Evolutionary conservation across 2,329 filamentous ascomycete species (phyloP).

Genomic region (Aspergillus caelatus): DNA sequence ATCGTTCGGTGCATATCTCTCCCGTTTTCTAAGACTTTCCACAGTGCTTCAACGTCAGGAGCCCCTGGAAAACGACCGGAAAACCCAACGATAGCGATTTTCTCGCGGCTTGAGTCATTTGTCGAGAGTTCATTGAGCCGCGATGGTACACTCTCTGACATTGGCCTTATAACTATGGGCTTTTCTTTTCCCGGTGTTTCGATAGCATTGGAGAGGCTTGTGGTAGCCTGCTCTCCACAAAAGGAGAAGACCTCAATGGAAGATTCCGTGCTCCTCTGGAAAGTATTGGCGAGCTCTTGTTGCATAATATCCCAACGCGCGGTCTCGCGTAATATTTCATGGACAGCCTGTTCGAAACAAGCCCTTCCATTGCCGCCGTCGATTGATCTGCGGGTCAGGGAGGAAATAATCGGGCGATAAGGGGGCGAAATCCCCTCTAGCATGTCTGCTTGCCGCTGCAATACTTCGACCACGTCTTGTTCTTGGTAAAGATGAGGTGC

Average conservation of each 20-base stretch:
- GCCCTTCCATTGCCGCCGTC: neutral
- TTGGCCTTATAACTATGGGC: slow-evolving; percentile 1
- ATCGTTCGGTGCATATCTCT: slow-evolving; percentile 34
- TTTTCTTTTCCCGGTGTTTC: neutral
- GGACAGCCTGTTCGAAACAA: neutral
- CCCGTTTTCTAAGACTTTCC: slow-evolving; percentile 39
- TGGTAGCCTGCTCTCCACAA: neutral
- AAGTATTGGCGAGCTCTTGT: neutral
- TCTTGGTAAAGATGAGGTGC: slow-evolving; percentile 51
- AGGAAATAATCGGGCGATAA: neutral
- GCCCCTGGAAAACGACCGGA: slow-evolving; percentile 25
- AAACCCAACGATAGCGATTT: slow-evolving; percentile 30
- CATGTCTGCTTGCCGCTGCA: slow-evolving; percentile 5
- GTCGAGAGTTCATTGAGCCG: neutral
- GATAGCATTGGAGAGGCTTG: neutral
- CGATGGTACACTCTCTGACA: neutral
- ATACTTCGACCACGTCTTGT: slow-evolving; percentile 6
- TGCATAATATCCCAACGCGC: neutral
- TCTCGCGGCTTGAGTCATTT: slow-evolving; percentile 12
- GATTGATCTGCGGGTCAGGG: neutral
- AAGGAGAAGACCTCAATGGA: neutral
- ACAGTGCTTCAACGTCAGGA: slow-evolving; percentile 33
- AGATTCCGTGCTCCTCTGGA: neutral
- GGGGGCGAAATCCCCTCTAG: neutral
- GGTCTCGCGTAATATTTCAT: neutral